Evolutionary conservation across 805 yeast genomes (phyloP), one percentile per base, ranked within the genome.

Genomic region (Myxozyma vanderwaltii): DNA sequence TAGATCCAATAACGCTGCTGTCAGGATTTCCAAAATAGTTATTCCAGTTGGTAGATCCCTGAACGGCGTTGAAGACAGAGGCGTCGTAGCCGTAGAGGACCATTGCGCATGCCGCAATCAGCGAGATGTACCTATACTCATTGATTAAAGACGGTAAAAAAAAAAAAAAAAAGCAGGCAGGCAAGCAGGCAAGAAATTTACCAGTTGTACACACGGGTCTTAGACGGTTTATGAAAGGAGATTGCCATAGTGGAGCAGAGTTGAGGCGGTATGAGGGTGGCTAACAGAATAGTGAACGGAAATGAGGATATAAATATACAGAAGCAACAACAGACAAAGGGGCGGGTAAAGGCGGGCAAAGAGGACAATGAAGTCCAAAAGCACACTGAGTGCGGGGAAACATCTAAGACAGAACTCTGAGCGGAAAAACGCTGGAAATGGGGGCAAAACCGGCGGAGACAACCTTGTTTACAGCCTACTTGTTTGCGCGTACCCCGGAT

Each of bases 21-120:
- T 56, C 49, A 23, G 69, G 69, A 29, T 65, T 50, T 27, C 45
- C 46, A 48, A 58, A 65, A 41, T 67, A 65, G 36, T 54, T 55
- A 7, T 33, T 50, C 69, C 69, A 67, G 57, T 65, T 58, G n/a
- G 45, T 38, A n/a, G 61, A 54, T 47, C 68, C 67, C 38, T 61
- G 66, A 17, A 67, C 68, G 17, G 69, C 69, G 40, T 65, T 65
- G 54, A 61, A 67, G 10, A 65, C 68, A 3, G 68, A 61, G 21
- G 69, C 69, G 49, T 67, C 69, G 49, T 65, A 67, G 24, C 68
- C 69, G 31, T 67, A 67, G 44, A 67, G 67, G 26, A 65, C 61
- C 69, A 65, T 67, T 52, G 67, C 64, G 47, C 55, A 29, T 13
- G 67, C 58, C 13, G 69, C 68, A 26, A 67, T 65, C n/a, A 61